These are phyloP conservation scores for Camelina laxa DNA, from an alignment of 345 rosid genomes.

Conservation along the genomic window DNA sequence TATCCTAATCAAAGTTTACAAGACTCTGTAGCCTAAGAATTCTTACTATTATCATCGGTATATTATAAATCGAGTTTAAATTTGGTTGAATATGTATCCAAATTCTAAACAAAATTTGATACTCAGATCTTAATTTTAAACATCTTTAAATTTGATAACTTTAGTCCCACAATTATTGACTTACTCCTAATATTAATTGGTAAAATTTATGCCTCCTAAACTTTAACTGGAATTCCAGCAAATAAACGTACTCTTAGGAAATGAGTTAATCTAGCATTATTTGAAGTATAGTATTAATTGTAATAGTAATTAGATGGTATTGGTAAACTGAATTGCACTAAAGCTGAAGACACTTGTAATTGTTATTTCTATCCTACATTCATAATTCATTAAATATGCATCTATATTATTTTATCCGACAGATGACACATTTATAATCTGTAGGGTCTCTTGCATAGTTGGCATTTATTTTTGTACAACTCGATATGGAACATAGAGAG, in stretches of 20 bases:
- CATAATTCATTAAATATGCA: conserved; percentile 4
- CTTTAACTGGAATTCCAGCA: too few species aligned
- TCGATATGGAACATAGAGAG: conserved; percentile 10
- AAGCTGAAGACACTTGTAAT: neutral
- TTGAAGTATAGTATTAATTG: too few species aligned
- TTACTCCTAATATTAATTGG: too few species aligned
- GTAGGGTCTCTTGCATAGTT: conserved; percentile 28
- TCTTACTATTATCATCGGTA: neutral
- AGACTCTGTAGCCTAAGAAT: neutral
- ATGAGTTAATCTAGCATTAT: too few species aligned
- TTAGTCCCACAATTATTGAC: too few species aligned
- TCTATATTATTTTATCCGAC: conserved; percentile 7
- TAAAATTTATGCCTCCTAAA: too few species aligned
- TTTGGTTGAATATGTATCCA: neutral
- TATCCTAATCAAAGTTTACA: neutral
- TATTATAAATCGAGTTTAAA: neutral
- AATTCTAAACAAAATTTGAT: neutral
- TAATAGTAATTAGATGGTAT: too few species aligned
- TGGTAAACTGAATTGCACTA: too few species aligned
- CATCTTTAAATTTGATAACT: neutral
- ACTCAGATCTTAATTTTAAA: neutral
- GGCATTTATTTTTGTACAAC: conserved; percentile 13
- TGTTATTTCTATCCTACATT: neutral
- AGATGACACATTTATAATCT: conserved; percentile 19
- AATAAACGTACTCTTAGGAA: too few species aligned